Conservation (phyloP, 495 filamentous ascomycete species). For the Acidiella bohemica region DNA sequence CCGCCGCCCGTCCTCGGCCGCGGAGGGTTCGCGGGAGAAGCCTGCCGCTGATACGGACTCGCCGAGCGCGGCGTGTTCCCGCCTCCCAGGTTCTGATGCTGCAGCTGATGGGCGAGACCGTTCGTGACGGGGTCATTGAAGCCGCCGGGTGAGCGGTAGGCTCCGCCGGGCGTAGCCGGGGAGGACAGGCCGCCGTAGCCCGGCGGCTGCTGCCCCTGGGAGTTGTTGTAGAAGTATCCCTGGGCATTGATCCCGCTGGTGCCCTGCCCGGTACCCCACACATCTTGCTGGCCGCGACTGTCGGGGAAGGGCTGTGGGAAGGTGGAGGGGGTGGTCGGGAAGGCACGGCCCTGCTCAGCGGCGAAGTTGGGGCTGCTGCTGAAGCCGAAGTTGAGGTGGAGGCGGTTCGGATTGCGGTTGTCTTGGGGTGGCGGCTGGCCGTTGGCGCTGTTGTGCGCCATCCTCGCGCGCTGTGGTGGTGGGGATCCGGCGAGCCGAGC, state of each 20-base stretch:
- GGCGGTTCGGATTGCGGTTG: slow-evolving; percentile 21
- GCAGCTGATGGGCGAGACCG: slow-evolving; percentile 87
- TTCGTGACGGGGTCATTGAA: slow-evolving; percentile 53
- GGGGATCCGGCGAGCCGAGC: too few relatives aligned
- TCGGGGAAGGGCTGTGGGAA: slow-evolving; percentile 79
- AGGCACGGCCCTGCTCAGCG: slow-evolving; percentile 45
- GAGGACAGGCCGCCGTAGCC: slow-evolving; percentile 41
- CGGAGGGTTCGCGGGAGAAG: slow-evolving; percentile 45
- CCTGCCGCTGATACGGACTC: slow-evolving; percentile 56
- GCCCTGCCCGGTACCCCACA: slow-evolving; percentile 38
- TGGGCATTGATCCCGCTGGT: slow-evolving; percentile 38
- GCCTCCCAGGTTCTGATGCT: slow-evolving; percentile 72
- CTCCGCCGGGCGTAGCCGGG: slow-evolving; percentile 26
- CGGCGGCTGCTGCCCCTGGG: slow-evolving; percentile 48
- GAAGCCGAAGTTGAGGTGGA: slow-evolving; percentile 34
- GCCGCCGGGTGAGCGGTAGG: slow-evolving; percentile 14
- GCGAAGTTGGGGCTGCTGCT: slow-evolving; percentile 24
- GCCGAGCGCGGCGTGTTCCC: slow-evolving; percentile 48
- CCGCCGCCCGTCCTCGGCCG: slow-evolving; percentile 68
- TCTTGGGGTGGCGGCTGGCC: slow-evolving; percentile 7
- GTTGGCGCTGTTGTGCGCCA: slow-evolving; percentile 1
- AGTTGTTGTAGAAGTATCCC: slow-evolving; percentile 54
- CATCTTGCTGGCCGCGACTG: slow-evolving; percentile 34
- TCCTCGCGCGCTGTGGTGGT: slow-evolving; percentile 16
- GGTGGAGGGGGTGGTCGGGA: slow-evolving; percentile 92